Evolutionary conservation across 257 asterid species (phyloP).

Genomic region (Lavandula angustifolia): DNA sequence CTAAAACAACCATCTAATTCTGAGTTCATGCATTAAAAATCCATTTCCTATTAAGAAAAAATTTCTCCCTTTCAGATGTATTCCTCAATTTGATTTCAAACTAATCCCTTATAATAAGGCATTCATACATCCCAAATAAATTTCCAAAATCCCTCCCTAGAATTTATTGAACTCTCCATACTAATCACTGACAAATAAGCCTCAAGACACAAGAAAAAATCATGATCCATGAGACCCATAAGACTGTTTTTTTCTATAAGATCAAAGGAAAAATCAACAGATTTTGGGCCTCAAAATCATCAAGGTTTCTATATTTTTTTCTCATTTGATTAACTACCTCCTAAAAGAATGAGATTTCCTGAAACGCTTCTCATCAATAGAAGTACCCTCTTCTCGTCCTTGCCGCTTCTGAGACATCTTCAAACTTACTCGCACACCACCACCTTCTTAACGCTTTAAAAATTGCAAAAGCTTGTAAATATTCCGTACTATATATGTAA

Average conservation of each 20-base stretch:
- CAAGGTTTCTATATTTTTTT: neutral
- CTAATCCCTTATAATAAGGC: neutral
- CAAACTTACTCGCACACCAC: slow-evolving; percentile 15
- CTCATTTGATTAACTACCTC: slow-evolving; percentile 41
- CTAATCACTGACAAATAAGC: neutral
- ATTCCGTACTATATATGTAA: neutral
- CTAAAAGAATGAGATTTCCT: slow-evolving; percentile 56
- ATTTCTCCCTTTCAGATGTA: neutral
- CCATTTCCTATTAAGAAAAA: neutral
- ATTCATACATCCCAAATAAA: slow-evolving; percentile 2
- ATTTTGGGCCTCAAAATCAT: neutral
- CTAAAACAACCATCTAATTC: no score
- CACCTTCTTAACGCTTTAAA: neutral
- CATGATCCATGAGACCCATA: neutral
- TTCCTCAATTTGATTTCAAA: neutral
- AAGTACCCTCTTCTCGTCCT: slow-evolving; percentile 49
- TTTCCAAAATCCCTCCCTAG: neutral
- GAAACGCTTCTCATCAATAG: slow-evolving; percentile 56
- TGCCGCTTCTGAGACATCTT: slow-evolving; percentile 58
- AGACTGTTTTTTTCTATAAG: neutral
- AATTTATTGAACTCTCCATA: neutral
- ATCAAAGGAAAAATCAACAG: neutral
- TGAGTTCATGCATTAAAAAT: no score
- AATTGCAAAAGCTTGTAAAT: neutral
- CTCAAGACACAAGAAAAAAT: neutral